Evolutionary conservation across 2,329 filamentous ascomycete species (phyloP), one percentile per base, ranked within the genome.

Genomic region (Capronia americana): DNA sequence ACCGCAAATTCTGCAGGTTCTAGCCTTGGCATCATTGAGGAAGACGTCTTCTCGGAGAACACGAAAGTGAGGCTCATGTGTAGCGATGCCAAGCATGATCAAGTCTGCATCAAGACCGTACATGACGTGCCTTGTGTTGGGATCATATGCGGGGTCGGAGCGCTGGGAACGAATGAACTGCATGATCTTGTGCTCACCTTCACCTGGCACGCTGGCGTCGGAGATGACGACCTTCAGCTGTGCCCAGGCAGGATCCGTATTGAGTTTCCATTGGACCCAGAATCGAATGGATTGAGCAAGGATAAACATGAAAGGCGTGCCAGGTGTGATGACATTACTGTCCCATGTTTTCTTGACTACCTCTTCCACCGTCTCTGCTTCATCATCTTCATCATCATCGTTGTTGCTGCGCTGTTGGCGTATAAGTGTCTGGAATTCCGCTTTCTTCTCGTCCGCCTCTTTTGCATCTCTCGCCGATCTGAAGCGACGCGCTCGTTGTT

Each of bases 121-220:
- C 69, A 99, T 97, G 74, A 99, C 96, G 80, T 99, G 95, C 68
- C 92, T 91, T 24, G 95, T 98, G 78, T 99, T 98, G 26, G 95
- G 95, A 75, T 99, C 90, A 78, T 99, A 93, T 70, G 96, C 90
- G 4, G 93, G 90, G 61, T 92, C 95, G 57, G 91, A 88, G 74
- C 95, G 89, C 79, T 99, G 96, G 44, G 94, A 97, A 74, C 95
- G 90, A 71, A 99, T 88, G 77, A 98, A 99, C 73, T 95, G 90
- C 95, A 99, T 99, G 76, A 99, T 98, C 80, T 99, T 99, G 79
- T 99, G 95, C 81, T 99, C 95, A 77, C 95, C 95, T 81, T 99
- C 95, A 76, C 95, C 95, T 62, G 95, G 95, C 46, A 99, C 93
- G 48, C 94, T 97, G 61, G 95, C 94, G 83, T 99, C 95, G 8